Evolutionary conservation across 2,329 filamentous ascomycete species (phyloP).

Genomic region (Aspergillus melleus): DNA sequence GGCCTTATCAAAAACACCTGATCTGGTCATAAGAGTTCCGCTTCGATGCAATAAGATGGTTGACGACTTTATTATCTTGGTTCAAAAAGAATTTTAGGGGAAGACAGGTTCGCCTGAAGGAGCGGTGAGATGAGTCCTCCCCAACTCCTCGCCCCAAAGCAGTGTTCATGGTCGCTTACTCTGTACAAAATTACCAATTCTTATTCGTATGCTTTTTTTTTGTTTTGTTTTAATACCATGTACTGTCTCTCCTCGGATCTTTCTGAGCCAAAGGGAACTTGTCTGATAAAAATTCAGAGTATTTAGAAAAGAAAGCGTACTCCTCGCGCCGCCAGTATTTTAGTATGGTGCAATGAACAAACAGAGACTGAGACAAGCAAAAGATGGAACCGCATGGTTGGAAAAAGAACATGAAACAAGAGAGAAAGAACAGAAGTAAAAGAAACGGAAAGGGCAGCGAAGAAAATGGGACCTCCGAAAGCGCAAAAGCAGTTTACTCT

Average conservation of each 20-base stretch:
- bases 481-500: neutral
- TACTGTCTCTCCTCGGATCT: constrained; percentile 5
- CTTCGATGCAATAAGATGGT: too few relatives aligned
- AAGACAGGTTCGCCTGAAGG: neutral
- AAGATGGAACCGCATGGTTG: constrained; percentile 15
- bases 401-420: neutral
- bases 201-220: neutral
- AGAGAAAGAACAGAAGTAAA: neutral
- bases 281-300: constrained; percentile 6
- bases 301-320: constrained; percentile 17
- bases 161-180: neutral
- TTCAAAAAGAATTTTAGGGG: too few relatives aligned
- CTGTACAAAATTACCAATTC: constrained; percentile 1
- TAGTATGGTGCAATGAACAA: constrained; percentile 17
- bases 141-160: neutral
- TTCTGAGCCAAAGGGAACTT: constrained; percentile 1
- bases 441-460: too few relatives aligned
- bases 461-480: neutral
- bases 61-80: too few relatives aligned
- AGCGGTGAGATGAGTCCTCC: neutral
- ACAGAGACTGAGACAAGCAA: constrained; percentile 19
- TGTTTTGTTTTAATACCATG: constrained; percentile 1
- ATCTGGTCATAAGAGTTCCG: too few relatives aligned
- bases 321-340: constrained; percentile 21
- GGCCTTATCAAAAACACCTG: neutral